phyloP scores from a whole-genome alignment of 305 asterid genomes.

The Fraxinus floribunda region DNA sequence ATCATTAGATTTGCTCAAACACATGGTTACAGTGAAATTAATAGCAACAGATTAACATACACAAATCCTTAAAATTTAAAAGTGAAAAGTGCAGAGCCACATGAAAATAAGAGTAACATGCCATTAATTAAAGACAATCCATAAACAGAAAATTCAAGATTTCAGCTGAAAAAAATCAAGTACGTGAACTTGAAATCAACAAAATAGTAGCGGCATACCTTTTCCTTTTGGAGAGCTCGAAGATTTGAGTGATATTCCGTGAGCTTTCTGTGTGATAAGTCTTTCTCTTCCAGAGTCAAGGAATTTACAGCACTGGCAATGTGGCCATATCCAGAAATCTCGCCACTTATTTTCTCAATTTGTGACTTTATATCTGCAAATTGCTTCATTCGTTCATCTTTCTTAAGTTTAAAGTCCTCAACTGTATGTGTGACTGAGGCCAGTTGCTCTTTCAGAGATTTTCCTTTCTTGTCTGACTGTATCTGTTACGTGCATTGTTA shows the following conservation, averaged over 20 bases:
- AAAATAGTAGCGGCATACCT: conserved; percentile 42
- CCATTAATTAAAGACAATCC: not conserved
- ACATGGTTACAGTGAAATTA: not conserved
- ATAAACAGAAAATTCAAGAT: not conserved
- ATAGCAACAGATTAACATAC: not conserved
- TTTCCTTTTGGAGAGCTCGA: conserved; percentile 72
- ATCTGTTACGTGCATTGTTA: conserved; percentile 34
- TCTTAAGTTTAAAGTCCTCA: conserved; percentile 68
- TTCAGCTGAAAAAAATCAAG: not conserved
- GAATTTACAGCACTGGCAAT: conserved; percentile 34
- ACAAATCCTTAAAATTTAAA: not conserved
- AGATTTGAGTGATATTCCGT: conserved; percentile 71
- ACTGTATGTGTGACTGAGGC: conserved; percentile 65
- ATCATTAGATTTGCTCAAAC: not conserved
- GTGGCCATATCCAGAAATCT: conserved; percentile 70
- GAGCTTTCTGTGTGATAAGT: conserved; percentile 77
- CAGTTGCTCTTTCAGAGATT: conserved; percentile 71
- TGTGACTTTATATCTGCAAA: conserved; percentile 66
- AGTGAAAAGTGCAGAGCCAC: not conserved
- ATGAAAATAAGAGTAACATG: not conserved
- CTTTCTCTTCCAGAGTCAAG: conserved; percentile 64
- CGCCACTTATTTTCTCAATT: conserved; percentile 70
- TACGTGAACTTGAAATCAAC: not conserved
- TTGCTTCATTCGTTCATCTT: conserved; percentile 75
- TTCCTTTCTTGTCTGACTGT: conserved; percentile 48